phyloP scores from a whole-genome alignment of 2,329 filamentous ascomycete genomes.

The Ophiostoma ulmi region DNA sequence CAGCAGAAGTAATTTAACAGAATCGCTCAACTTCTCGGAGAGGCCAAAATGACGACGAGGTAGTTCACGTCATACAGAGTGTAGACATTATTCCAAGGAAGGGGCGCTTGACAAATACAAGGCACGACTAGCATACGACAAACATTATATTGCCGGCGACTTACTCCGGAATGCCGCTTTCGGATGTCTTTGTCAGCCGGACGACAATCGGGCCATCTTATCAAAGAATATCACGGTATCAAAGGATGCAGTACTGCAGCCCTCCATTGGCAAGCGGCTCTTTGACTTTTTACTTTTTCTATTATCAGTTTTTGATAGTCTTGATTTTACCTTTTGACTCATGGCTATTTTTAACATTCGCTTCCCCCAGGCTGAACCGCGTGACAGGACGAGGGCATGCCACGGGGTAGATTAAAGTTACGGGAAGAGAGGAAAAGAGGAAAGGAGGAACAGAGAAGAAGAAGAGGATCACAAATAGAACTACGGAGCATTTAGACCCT shows the following conservation, averaged over 20 bases:
- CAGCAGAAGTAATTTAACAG: not conserved
- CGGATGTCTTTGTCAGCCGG: not conserved
- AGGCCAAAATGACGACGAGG: not conserved
- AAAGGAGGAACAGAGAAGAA: not conserved
- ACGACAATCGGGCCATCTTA: not conserved
- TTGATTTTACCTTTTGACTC: constrained; percentile 12
- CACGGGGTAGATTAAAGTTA: not conserved
- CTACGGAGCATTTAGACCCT: constrained; percentile 12
- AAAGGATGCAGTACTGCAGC: not conserved
- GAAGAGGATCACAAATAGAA: not conserved
- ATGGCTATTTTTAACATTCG: constrained; percentile 12
- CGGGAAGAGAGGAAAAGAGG: not conserved
- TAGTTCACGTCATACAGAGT: not conserved
- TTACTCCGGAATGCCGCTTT: not conserved
- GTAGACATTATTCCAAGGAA: not conserved
- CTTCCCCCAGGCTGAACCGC: not conserved
- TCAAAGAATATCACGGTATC: not conserved
- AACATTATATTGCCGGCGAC: not conserved
- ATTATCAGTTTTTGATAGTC: not conserved
- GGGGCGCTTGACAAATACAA: too few relatives aligned
- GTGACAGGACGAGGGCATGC: not conserved
- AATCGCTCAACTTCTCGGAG: not conserved
- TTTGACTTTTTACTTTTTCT: not conserved
- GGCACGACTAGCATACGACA: too few relatives aligned
- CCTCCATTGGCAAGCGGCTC: not conserved